These are phyloP conservation scores for Phytophthora sansomeana DNA, from an alignment of 352 stramenopile species.

Conservation along the genomic window DNA sequence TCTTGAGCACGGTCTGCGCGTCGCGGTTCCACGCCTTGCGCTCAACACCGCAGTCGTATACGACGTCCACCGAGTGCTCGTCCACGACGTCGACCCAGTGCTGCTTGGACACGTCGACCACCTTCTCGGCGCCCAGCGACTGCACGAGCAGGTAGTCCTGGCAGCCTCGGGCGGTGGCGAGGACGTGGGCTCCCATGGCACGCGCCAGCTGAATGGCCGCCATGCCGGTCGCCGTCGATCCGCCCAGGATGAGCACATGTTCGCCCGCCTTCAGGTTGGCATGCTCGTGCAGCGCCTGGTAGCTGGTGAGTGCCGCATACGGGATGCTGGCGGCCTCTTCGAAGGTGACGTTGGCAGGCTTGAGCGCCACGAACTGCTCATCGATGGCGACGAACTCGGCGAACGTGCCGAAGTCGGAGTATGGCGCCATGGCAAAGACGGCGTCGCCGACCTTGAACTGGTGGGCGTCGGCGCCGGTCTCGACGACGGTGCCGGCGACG, in stretches of 20 bases:
- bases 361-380: conserved; percentile 51
- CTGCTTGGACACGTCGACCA: conserved; percentile 69
- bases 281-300: conserved; percentile 58
- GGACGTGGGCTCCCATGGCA: conserved; percentile 56
- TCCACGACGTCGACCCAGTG: conserved; percentile 41
- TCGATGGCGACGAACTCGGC: conserved; percentile 61
- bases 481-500: conserved; percentile 63
- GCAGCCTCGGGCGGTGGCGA: conserved; percentile 63
- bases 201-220: conserved; percentile 70
- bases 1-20: conserved; percentile 44
- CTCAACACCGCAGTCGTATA: conserved; percentile 53
- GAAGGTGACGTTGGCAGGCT: conserved; percentile 59
- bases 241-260: conserved; percentile 65
- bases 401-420: conserved; percentile 51
- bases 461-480: conserved; percentile 54
- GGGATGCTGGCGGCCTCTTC: conserved; percentile 62
- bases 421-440: conserved; percentile 64
- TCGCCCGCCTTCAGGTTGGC: conserved; percentile 35
- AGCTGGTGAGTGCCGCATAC: conserved; percentile 60
- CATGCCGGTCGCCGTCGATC: conserved; percentile 38
- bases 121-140: conserved; percentile 49
- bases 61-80: conserved; percentile 45
- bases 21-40: conserved; percentile 37
- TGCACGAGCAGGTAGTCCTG: conserved; percentile 67
- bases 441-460: conserved; percentile 64